Percentiles rank a stretch among this genome's conserved stretches.
These are phyloP conservation scores for Microbotryomycetes sp. DNA, from an alignment of 1,284 basidiomycete species.

Conservation along the genomic window DNA sequence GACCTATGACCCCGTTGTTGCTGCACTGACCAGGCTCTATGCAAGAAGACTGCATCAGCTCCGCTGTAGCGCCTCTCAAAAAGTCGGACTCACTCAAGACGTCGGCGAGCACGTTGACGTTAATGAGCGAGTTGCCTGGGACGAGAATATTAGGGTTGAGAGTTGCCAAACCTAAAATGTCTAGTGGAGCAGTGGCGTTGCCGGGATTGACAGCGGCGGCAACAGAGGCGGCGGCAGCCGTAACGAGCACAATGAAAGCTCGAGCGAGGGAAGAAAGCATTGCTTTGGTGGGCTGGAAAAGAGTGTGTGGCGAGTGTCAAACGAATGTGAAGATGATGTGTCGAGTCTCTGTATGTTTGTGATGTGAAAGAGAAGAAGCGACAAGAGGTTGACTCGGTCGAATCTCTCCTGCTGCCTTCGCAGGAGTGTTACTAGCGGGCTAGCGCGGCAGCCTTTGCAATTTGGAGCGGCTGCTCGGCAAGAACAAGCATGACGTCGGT, in stretches of 20 bases:
- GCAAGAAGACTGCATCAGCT: neutral
- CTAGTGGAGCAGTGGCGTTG: neutral
- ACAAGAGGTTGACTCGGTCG: no score
- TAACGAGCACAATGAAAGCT: neutral
- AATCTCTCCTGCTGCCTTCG: no score
- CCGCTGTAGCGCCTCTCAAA: neutral
- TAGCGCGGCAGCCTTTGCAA: no score
- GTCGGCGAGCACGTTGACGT: neutral
- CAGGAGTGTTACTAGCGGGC: no score
- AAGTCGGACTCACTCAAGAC: neutral
- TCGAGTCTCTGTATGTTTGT: neutral
- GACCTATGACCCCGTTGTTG: neutral
- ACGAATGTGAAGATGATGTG: neutral
- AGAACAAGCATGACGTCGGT: no score
- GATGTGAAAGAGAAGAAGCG: neutral
- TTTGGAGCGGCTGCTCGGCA: no score
- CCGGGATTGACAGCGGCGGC: neutral
- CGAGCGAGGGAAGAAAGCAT: constrained; percentile 1
- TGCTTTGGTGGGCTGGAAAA: neutral
- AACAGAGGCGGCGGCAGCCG: neutral
- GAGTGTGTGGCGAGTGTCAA: neutral
- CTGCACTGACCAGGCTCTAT: constrained; percentile 4
- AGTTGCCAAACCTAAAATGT: neutral
- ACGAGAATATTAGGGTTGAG: constrained; percentile 11
- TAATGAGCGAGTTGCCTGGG: neutral